Conservation (phyloP, 2,329 filamentous ascomycete genomes). For the Curvularia eragrostidis region DNA sequence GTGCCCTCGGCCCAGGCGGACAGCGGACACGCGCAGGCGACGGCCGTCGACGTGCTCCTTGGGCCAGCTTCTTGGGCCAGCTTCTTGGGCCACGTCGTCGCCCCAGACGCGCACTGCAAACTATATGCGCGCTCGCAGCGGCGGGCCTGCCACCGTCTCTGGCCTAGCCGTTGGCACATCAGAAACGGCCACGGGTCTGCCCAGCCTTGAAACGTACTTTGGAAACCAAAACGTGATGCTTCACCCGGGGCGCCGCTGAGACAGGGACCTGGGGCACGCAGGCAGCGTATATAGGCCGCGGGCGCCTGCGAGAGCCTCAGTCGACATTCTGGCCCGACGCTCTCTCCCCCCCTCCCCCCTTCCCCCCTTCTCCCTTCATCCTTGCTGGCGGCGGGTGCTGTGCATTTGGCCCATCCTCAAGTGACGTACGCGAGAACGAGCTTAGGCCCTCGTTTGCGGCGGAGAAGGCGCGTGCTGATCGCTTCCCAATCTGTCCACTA, state of each 20-base stretch:
- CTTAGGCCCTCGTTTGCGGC: conserved; percentile 34
- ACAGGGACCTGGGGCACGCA: conserved; percentile 15
- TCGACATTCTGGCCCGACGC: conserved; percentile 10
- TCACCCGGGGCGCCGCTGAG: conserved; percentile 32
- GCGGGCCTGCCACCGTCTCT: conserved; percentile 7
- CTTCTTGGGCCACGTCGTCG: background rate
- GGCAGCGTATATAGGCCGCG: conserved; percentile 18
- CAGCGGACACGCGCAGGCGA: no score
- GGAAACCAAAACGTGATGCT: conserved; percentile 31
- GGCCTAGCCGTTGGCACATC: conserved; percentile 10
- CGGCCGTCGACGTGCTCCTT: background rate
- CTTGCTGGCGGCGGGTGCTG: conserved; percentile 20
- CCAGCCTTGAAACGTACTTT: conserved; percentile 33
- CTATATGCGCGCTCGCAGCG: conserved; percentile 1
- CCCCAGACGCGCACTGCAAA: conserved; percentile 7
- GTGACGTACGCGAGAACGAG: conserved; percentile 37
- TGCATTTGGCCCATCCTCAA: conserved; percentile 20
- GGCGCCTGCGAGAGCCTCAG: conserved; percentile 17
- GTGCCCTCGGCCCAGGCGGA: background rate
- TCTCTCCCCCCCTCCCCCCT: conserved; percentile 8
- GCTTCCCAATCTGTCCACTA: conserved; percentile 28
- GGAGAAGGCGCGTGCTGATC: conserved; percentile 34
- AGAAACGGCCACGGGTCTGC: conserved; percentile 11
- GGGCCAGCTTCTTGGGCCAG: no score
- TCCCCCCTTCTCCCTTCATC: background rate